Evolutionary conservation across 768 basidiomycete species (phyloP), one percentile per base, ranked within the genome.

Genomic region (Boletus rex-veris): DNA sequence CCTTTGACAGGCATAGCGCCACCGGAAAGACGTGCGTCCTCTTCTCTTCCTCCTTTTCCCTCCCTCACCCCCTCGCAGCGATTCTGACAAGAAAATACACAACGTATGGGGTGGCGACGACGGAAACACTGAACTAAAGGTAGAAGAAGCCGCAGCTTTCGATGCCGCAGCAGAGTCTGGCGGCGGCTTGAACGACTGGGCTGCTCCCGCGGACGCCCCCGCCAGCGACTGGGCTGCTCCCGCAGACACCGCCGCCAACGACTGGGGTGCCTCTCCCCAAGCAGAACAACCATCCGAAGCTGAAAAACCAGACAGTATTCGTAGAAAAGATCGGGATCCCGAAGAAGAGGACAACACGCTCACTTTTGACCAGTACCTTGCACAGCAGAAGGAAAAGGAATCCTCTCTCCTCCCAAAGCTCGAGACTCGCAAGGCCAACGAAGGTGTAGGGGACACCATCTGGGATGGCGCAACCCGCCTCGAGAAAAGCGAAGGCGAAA

Each of bases 41-140:
- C 26, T 41, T 54, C 10, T 30, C 30, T 16, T n/a, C 33, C 16
- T 39, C 46, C 36, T 48, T 4, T 50, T 42, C 21, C 28, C 43
- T 49, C 53, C 45, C 57, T 57, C 55, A 58, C 53, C 54, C 51
- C 33, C 53, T 45, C 53, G 12, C 58, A 94, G 91, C 70, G 96
- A 98, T 75, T 88, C 91, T 42, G 90, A 94, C 62, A 98, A 98
- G 82, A 92, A 92, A 77, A 75, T 95, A 64, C 88, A 92, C 70
- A 89, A 92, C 68, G 88, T 86, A 60, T 98, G 96, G 96, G 96
- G 96, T 59, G 91, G 89, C 39, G 92, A 94, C 59, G 90, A 94
- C 63, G 92, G 89, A 62, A 80, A 76, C 61, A 71, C 88, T 37
- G 96, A 98, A 73, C 80, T 92, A 65, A 86, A 86, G 74, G 80